Evolutionary conservation across 129 eudicot genomes (phyloP), one percentile per base, ranked within the genome.

Genomic region (Apium graveolens): DNA sequence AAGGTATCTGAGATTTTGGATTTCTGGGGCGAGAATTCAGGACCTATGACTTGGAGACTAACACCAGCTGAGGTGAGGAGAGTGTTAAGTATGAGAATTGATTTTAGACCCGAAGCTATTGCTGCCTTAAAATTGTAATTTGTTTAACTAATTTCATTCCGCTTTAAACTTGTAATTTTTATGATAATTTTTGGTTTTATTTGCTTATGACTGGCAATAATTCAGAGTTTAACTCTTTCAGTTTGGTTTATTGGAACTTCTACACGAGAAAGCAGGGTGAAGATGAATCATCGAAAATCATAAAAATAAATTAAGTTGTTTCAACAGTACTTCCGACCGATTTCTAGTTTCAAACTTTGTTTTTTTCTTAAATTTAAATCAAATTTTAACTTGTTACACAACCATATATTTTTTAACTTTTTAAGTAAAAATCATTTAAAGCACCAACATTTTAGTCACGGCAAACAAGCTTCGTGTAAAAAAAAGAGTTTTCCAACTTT

Each of bases 41-140:
- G 98, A 73, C 98, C 97, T 43, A 88, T 93, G 98, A 93, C 98
- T 32, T 93, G 98, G 98, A 83, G 98, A 77, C 79, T 93, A 35
- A 93, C 98, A 82, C 98, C 98, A 27, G 97, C 98, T 66, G 98
- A 93, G 86, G 98, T 93, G 34, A 91, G 98, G 82, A 88, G 97
- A 73, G 97, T 93, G 55, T 86, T 91, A 85, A 86, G 98, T 26
- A 81, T 93, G 84, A 82, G 98, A 80, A 88, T 93, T 71, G 98
- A 93, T 84, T 93, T 93, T 55, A 93, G 88, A 83, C 90, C 95
- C 10, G 98, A 93, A 91, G 98, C 98, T 10, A 91, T 93, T 68
- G 85, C 97, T 38, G 97, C 97, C 82, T 92, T 93, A 81, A 93
- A 93, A 73, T 80, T 93, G 91, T 93, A 88, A 84, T 83, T 51